A percentile compares a stretch with the other conserved stretches of the same genome.
Conservation (phyloP, 257 asterid species). For the Catharanthus roseus region DNA sequence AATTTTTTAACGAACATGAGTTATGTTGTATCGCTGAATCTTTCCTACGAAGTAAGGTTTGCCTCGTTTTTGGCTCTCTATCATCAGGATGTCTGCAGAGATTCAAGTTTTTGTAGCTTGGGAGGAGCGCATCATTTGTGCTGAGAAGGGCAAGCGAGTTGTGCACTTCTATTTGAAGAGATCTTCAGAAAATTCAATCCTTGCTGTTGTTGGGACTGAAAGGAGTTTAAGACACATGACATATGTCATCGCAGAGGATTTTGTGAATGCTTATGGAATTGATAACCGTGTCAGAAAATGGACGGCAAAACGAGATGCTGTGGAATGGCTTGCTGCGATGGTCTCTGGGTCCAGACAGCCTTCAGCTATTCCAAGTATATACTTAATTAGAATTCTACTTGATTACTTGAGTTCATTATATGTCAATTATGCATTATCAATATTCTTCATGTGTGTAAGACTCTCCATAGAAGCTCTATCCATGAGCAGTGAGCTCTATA, state of each 20-base stretch:
- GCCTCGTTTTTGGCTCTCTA: constrained; percentile 5
- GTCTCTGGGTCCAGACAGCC: constrained; percentile 24
- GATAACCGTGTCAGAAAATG: constrained; percentile 32
- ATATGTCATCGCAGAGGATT: constrained; percentile 32
- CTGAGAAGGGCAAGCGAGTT: constrained; percentile 30
- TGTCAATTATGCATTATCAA: background rate
- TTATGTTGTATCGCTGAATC: background rate
- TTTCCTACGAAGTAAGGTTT: background rate
- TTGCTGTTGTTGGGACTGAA: constrained; percentile 44
- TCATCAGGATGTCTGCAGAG: constrained; percentile 34
- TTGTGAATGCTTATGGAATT: constrained; percentile 27
- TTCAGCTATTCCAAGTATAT: constrained; percentile 34
- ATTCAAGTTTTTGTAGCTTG: constrained; percentile 27
- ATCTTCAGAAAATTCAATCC: constrained; percentile 22
- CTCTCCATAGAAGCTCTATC: background rate
- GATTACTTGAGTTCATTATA: background rate
- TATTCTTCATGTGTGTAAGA: background rate
- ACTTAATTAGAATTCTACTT: background rate
- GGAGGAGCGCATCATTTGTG: constrained; percentile 35
- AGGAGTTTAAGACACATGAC: constrained; percentile 31
- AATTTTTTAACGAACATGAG: background rate
- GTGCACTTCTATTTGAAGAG: constrained; percentile 38
- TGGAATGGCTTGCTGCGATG: constrained; percentile 32
- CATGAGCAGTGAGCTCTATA: background rate
- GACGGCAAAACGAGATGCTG: constrained; percentile 34